Evolutionary conservation across 306 rosid genomes (phyloP).

Genomic region (Carpinus fangiana): DNA sequence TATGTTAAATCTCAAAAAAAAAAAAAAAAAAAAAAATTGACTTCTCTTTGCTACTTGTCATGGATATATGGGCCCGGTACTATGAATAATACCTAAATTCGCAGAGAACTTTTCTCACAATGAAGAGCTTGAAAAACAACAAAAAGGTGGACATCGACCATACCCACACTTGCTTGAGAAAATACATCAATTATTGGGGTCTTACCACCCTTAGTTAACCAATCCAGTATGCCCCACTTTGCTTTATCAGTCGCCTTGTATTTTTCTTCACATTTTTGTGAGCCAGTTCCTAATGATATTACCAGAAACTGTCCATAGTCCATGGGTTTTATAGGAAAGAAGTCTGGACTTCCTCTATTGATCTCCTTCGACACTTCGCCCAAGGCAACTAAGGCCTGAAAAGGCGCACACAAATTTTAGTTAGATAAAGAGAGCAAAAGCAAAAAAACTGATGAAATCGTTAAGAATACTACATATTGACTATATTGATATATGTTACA

Average conservation of each 20-base stretch:
- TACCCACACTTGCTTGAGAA: slow-evolving; percentile 44
- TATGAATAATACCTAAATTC: slow-evolving; percentile 45
- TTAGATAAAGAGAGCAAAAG: not conserved
- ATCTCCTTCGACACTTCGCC: slow-evolving; percentile 51
- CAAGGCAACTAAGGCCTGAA: slow-evolving; percentile 54
- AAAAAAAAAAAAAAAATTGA: not conserved
- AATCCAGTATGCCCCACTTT: slow-evolving; percentile 55
- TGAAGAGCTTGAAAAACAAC: slow-evolving; percentile 44
- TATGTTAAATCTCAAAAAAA: not conserved
- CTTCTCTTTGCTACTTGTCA: not conserved
- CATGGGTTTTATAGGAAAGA: slow-evolving; percentile 32
- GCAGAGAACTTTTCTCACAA: slow-evolving; percentile 43
- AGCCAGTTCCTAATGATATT: slow-evolving; percentile 63
- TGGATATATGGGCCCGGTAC: not conserved
- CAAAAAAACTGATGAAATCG: too few species aligned
- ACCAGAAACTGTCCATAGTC: slow-evolving; percentile 45
- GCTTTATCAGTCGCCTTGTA: slow-evolving; percentile 46
- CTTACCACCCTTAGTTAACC: slow-evolving; percentile 47
- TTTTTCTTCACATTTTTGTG: slow-evolving; percentile 42
- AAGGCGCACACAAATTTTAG: not conserved
- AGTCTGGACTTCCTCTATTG: slow-evolving; percentile 10
- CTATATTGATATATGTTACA: too few species aligned
- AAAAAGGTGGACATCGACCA: slow-evolving; percentile 56
- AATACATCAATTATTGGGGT: slow-evolving; percentile 48
- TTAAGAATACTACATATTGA: too few species aligned